These are phyloP conservation scores for Wickerhamiella bombiphila DNA, from an alignment of 805 yeast species.

Conservation along the genomic window DNA sequence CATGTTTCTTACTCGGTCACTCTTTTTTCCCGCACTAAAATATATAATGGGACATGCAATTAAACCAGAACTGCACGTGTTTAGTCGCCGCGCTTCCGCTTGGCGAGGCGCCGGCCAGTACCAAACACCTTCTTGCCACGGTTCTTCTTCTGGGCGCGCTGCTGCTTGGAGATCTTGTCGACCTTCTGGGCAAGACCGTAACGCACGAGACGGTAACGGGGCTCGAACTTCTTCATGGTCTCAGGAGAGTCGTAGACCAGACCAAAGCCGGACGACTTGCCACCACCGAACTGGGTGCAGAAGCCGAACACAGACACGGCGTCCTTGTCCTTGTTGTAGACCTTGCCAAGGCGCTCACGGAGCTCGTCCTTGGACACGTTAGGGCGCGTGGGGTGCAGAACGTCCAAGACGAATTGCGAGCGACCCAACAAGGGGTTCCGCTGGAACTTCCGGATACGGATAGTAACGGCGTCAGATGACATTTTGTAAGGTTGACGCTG, in stretches of 20 bases:
- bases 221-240: slow-evolving; percentile 97
- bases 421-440: slow-evolving; percentile 98
- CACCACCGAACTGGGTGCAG: slow-evolving; percentile 99
- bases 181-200: slow-evolving; percentile 93
- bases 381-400: slow-evolving; percentile 98
- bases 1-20: too few relatives aligned
- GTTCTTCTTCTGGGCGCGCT: slow-evolving; percentile 99
- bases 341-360: slow-evolving; percentile 81
- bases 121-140: slow-evolving; percentile 97
- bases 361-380: slow-evolving; percentile 98
- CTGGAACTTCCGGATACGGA: slow-evolving; percentile 98
- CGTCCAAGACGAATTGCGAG: slow-evolving; percentile 99
- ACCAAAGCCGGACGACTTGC: slow-evolving; percentile 98
- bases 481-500: slow-evolving; percentile 7
- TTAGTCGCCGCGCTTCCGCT: slow-evolving; percentile 26
- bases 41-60: too few relatives aligned
- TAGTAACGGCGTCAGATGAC: slow-evolving; percentile 96
- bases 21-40: too few relatives aligned
- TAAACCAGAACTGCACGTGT: not conserved
- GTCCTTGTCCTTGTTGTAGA: slow-evolving; percentile 85
- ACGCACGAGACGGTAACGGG: slow-evolving; percentile 98
- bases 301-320: slow-evolving; percentile 96
- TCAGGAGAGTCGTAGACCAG: slow-evolving; percentile 95
- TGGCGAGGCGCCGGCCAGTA: slow-evolving; percentile 90
- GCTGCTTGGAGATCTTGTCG: slow-evolving; percentile 98